Evolutionary conservation across 2,329 filamentous ascomycete species (phyloP).

Genomic region (Stachybotrys chlorohalonatus): DNA sequence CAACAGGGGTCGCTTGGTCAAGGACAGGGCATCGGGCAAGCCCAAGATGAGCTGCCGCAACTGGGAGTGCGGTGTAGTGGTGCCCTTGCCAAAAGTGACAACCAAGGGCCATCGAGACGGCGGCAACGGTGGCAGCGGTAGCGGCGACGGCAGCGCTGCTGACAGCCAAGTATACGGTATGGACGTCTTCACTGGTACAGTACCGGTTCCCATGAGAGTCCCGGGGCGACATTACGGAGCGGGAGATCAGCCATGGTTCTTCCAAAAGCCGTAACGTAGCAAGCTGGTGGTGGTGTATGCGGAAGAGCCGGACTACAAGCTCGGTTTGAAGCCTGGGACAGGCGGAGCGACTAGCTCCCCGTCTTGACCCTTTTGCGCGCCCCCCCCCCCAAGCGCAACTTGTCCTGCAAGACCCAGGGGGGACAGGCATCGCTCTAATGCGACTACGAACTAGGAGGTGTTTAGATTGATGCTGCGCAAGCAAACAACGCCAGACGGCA

Average conservation of each 20-base stretch:
- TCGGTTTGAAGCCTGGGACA: too few relatives aligned
- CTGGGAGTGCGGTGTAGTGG: constrained; percentile 88
- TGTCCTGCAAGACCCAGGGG: too few relatives aligned
- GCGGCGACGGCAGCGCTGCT: constrained; percentile 7
- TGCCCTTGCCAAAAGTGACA: constrained; percentile 41
- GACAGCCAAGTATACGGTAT: constrained; percentile 10
- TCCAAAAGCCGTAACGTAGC: constrained; percentile 8
- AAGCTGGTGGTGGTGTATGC: not conserved
- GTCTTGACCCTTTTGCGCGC: too few relatives aligned
- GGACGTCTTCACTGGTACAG: constrained; percentile 38
- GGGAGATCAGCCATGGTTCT: constrained; percentile 34
- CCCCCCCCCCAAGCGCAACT: too few relatives aligned
- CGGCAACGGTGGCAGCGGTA: constrained; percentile 7
- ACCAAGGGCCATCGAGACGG: constrained; percentile 2
- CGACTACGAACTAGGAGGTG: too few relatives aligned
- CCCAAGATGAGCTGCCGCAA: constrained; percentile 79
- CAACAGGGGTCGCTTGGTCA: constrained; percentile 65
- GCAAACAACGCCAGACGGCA: too few relatives aligned
- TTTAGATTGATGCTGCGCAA: too few relatives aligned
- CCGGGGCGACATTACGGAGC: constrained; percentile 44
- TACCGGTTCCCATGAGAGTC: constrained; percentile 56
- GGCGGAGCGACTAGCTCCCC: too few relatives aligned
- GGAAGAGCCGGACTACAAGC: not conserved
- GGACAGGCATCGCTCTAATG: too few relatives aligned
- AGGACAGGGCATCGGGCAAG: constrained; percentile 56